Evolutionary conservation across 176 grass and related monocot genomes (phyloP), one percentile per base, ranked within the genome.

Genomic region (Hordeum marinum): DNA sequence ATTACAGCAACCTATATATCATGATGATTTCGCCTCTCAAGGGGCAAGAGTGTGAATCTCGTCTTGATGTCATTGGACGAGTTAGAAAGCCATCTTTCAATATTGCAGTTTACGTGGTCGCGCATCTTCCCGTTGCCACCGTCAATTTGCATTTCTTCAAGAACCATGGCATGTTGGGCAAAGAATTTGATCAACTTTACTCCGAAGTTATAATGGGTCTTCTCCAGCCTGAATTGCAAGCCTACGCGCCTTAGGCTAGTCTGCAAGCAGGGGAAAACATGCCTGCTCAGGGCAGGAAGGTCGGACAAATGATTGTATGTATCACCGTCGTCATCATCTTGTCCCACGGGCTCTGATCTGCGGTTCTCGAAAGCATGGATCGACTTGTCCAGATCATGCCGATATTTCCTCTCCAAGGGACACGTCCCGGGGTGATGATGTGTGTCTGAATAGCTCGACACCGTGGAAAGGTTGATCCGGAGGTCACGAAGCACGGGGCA

Each of bases 111-210:
- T 26, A 74, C 17, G 25, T 74, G 42, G 8, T 26, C 14, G 1
- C 3, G 46, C 71, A 74, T 27, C 4, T 74, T 74, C 3, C 20
- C 67, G 3, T 70, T 70, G 23, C 67, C 67, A 21, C 9, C 9
- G 67, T 70, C 67, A n/a, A 70, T 74, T 42, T 48, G 41, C 71
- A 74, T 46, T 25, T 74, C 71, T 29, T 74, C n/a, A 27, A 74
- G 71, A 74, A 74, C 6, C 24, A 9, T 17, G 1, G 25, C 71
- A 48, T 74, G 50, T 29, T 74, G 7, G 3, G 25, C 25, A 50
- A 74, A 74, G 42, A 74, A 74, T 46, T 31, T 45, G 25, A 48
- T 48, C 40, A 74, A 48, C 25, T 74, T 14, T 9, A 29, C 71
- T 29, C 3, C 71, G 50, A 74, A 74, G 14, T 15, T 18, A 8